These are phyloP conservation scores for Camellia japonica DNA, from an alignment of 148 eudicot genomes.

Conservation along the genomic window DNA sequence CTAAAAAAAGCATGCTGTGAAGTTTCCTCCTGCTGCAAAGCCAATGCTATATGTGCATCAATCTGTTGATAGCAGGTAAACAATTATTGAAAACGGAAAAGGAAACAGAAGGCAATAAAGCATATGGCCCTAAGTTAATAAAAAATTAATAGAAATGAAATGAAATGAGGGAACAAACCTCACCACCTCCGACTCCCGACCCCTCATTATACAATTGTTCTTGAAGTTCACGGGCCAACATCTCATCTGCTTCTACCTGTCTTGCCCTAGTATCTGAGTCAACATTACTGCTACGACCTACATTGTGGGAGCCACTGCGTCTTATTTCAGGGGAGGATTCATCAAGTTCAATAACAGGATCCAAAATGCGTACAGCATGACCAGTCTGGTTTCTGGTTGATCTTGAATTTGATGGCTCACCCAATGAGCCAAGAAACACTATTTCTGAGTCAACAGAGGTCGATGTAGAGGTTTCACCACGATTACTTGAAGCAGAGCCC, in stretches of 20 bases:
- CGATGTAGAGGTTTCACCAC: slow-evolving; percentile 33
- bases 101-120: slow-evolving; percentile 1
- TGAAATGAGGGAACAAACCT: slow-evolving; percentile 36
- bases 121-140: not conserved
- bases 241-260: slow-evolving; percentile 87
- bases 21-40: slow-evolving; percentile 37
- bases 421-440: slow-evolving; percentile 41
- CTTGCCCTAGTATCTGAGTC: slow-evolving; percentile 50
- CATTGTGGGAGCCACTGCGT: slow-evolving; percentile 22
- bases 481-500: slow-evolving; percentile 33
- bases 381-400: slow-evolving; percentile 28
- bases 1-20: slow-evolving; percentile 27
- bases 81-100: slow-evolving; percentile 1
- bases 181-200: slow-evolving; percentile 37
- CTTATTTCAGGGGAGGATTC: slow-evolving; percentile 43
- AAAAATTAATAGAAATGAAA: not conserved
- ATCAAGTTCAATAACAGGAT: slow-evolving; percentile 42
- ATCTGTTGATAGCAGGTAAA: slow-evolving; percentile 25
- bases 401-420: slow-evolving; percentile 36
- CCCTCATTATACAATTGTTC: slow-evolving; percentile 82
- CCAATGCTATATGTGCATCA: slow-evolving; percentile 40
- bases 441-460: slow-evolving; percentile 30
- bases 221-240: slow-evolving; percentile 87
- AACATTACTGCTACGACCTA: slow-evolving; percentile 21
- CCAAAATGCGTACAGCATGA: slow-evolving; percentile 18